These are phyloP conservation scores for Pseudotulostoma volvatum DNA, from an alignment of 495 filamentous ascomycete genomes.

Conservation along the genomic window DNA sequence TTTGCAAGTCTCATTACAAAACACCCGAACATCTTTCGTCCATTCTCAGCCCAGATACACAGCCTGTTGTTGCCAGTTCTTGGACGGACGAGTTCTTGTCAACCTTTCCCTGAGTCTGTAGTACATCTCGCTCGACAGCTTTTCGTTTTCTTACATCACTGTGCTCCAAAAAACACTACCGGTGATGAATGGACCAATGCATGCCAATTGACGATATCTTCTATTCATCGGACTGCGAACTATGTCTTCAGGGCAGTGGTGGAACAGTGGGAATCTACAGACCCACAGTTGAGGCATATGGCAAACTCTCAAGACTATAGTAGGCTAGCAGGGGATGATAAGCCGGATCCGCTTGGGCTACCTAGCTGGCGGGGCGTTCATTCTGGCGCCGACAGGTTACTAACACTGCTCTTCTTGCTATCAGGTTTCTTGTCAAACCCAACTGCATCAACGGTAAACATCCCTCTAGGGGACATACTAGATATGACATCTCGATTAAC, in stretches of 20 bases:
- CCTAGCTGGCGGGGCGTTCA: slow-evolving; percentile 54
- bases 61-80: slow-evolving; percentile 35
- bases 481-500: slow-evolving; percentile 53
- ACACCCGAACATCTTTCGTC: slow-evolving; percentile 65
- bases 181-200: slow-evolving; percentile 57
- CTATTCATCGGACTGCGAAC: slow-evolving; percentile 51
- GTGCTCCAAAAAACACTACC: slow-evolving; percentile 55
- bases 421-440: slow-evolving; percentile 38
- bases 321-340: slow-evolving; percentile 22
- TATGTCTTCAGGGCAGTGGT: slow-evolving; percentile 57
- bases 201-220: slow-evolving; percentile 38
- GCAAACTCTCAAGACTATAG: slow-evolving; percentile 17
- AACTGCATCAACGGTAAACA: slow-evolving; percentile 41
- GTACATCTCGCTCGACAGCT: slow-evolving; percentile 40
- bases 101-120: slow-evolving; percentile 30
- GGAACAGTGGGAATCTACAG: slow-evolving; percentile 60
- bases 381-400: slow-evolving; percentile 50
- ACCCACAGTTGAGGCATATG: slow-evolving; percentile 12
- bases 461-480: slow-evolving; percentile 47
- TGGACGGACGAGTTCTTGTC: slow-evolving; percentile 13
- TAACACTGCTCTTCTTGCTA: slow-evolving; percentile 40
- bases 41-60: slow-evolving; percentile 51
- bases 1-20: slow-evolving; percentile 53
- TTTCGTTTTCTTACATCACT: slow-evolving; percentile 52
- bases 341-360: slow-evolving; percentile 34